These are phyloP conservation scores for Fusarium tuaranense DNA, from an alignment of 2,329 filamentous ascomycete species.

Conservation along the genomic window DNA sequence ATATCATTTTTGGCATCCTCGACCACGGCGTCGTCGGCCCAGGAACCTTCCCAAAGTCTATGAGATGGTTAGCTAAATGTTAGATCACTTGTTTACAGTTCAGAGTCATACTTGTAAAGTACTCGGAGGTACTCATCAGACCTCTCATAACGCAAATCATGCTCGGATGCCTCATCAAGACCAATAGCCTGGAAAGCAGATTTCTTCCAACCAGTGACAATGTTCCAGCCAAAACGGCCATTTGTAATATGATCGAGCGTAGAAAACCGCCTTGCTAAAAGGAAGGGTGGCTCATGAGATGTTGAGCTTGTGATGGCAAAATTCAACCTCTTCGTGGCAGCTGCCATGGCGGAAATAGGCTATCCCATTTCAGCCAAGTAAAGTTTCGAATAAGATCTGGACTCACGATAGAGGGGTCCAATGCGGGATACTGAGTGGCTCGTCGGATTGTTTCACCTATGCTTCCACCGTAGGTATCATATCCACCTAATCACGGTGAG, in stretches of 20 bases:
- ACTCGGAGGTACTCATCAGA: slow-evolving; percentile 4
- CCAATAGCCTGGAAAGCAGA: slow-evolving; percentile 8
- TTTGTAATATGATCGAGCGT: slow-evolving; percentile 9
- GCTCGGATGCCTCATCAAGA: slow-evolving; percentile 1
- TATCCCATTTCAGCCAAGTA: no score
- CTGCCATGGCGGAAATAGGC: slow-evolving; percentile 3
- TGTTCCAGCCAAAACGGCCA: slow-evolving; percentile 10
- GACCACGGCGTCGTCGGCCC: slow-evolving; percentile 3
- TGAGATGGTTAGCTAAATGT: background rate
- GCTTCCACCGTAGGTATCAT: slow-evolving; percentile 5
- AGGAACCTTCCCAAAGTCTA: slow-evolving; percentile 21
- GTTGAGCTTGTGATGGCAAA: slow-evolving; percentile 9
- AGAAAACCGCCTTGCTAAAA: slow-evolving; percentile 4
- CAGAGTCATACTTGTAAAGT: background rate
- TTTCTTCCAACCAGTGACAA: slow-evolving; percentile 11
- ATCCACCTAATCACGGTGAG: background rate
- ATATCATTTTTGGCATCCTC: slow-evolving; percentile 59
- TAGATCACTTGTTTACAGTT: no score
- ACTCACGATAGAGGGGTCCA: slow-evolving; percentile 5
- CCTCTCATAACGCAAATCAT: slow-evolving; percentile 1
- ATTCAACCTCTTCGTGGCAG: background rate
- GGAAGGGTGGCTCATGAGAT: slow-evolving; percentile 2
- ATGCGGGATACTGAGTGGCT: slow-evolving; percentile 1
- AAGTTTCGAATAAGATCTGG: no score
- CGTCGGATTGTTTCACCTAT: slow-evolving; percentile 4